Evolutionary conservation across 768 basidiomycete genomes (phyloP), one percentile per base, ranked within the genome.

Genomic region (Mycena venus): DNA sequence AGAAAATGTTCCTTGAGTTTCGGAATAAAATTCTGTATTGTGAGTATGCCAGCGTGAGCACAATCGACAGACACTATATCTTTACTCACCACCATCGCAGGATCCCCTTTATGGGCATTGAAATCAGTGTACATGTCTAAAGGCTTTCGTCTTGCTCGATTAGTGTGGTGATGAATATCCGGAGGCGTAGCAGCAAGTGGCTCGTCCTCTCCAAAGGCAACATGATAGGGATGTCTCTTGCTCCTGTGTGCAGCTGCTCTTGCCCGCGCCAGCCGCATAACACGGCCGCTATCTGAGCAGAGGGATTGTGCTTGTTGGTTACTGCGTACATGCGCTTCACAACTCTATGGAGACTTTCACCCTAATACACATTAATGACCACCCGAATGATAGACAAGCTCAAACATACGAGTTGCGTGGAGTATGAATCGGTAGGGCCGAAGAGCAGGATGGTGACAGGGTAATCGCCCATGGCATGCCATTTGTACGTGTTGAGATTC

Each of bases 261-360:
- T 1, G 74, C 74, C 2, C 74, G 74, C 4, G n/a, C 21, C 2
- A 75, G 47, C 15, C 78, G 69, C 23, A 59, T 69, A 32, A 73
- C 62, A 4, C 75, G 56, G 76, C 76, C 3, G 80, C 81, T 42
- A 89, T 86, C 23, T 85, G 83, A 0, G 51, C 19, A 0, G 59
- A n/a, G 59, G 63, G 17, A 77, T 82, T 55, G 7, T 75, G 80
- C 71, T 88, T 87, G 75, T 85, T 86, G 0, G 84, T 86, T 0
- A 75, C 44, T 0, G 69, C 68, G 53, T 88, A 89, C 32, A 85
- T 78, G 0, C 74, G 74, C 77, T 90, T 89, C 14, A 86, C 78
- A 0, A 78, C 70, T 0, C 80, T 75, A 65, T 90, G 89, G n/a
- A 86, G 82, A 0, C 85, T 80, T 69, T 90, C 87, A 0, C 86